These are phyloP conservation scores for Candida endomychidarum DNA, from an alignment of 805 yeast genomes.

Conservation along the genomic window DNA sequence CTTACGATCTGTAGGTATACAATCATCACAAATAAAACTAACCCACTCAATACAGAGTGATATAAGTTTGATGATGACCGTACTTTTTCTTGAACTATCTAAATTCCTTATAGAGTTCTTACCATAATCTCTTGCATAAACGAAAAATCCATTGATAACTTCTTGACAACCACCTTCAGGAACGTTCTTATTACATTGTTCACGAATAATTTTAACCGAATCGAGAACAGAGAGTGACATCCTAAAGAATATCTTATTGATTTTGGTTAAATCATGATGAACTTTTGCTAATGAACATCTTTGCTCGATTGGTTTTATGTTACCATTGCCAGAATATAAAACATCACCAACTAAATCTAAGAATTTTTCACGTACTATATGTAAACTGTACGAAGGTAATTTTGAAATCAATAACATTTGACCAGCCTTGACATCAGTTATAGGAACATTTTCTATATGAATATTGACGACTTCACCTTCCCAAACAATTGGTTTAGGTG, in stretches of 20 bases:
- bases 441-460: conserved; percentile 45
- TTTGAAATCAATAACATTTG: conserved; percentile 66
- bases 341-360: conserved; percentile 56
- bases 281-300: conserved; percentile 72
- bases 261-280: conserved; percentile 66
- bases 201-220: conserved; percentile 51
- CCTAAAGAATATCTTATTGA: conserved; percentile 65
- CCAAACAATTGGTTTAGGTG: conserved; percentile 87
- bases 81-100: conserved; percentile 65
- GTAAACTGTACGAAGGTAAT: conserved; percentile 60
- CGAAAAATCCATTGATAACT: conserved; percentile 67
- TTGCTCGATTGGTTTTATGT: conserved; percentile 50
- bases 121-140: conserved; percentile 80
- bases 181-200: conserved; percentile 52
- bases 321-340: conserved; percentile 38
- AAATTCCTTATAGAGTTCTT: conserved; percentile 64
- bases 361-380: conserved; percentile 55
- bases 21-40: conserved; percentile 88
- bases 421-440: conserved; percentile 64
- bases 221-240: conserved; percentile 66
- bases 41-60: conserved; percentile 87
- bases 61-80: conserved; percentile 68
- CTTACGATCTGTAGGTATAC: conserved; percentile 85
- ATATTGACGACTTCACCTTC: conserved; percentile 72
- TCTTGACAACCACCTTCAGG: conserved; percentile 67